These are phyloP conservation scores for Mercurialis annua DNA, from an alignment of 345 rosid species.

Conservation along the genomic window DNA sequence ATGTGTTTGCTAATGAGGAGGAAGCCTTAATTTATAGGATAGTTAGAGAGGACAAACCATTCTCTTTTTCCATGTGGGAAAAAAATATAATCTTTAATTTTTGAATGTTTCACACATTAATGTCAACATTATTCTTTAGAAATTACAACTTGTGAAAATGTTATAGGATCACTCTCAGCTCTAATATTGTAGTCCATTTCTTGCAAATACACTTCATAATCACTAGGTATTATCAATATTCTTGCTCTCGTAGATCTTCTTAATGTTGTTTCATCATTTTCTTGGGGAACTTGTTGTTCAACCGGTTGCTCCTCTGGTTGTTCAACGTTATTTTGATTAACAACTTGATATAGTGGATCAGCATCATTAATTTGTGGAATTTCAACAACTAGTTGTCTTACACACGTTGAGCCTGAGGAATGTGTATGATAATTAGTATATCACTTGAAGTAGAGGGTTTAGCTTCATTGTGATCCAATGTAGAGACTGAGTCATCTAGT, in stretches of 20 bases:
- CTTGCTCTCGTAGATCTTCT: background rate
- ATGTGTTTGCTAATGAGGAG: too few relatives aligned
- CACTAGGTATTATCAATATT: background rate
- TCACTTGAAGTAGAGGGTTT: conserved; percentile 4
- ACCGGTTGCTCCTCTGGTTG: background rate
- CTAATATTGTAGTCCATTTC: background rate
- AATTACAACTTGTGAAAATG: conserved; percentile 7
- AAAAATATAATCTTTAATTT: too few relatives aligned
- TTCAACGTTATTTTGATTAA: background rate
- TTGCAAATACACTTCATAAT: conserved; percentile 7
- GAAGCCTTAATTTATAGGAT: too few relatives aligned
- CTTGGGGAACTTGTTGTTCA: background rate
- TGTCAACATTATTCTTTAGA: background rate
- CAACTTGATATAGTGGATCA: background rate
- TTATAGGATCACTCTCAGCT: background rate
- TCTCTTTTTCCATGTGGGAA: too few relatives aligned
- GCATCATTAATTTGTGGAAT: background rate
- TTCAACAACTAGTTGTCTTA: background rate
- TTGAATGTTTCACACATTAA: too few relatives aligned
- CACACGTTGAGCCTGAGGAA: background rate
- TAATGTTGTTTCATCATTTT: conserved; percentile 3
- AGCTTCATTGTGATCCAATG: background rate
- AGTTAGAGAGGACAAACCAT: too few relatives aligned
- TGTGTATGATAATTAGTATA: background rate
- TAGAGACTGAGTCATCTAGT: background rate